Evolutionary conservation across 345 rosid species (phyloP).

Genomic region (Moringa oleifera): DNA sequence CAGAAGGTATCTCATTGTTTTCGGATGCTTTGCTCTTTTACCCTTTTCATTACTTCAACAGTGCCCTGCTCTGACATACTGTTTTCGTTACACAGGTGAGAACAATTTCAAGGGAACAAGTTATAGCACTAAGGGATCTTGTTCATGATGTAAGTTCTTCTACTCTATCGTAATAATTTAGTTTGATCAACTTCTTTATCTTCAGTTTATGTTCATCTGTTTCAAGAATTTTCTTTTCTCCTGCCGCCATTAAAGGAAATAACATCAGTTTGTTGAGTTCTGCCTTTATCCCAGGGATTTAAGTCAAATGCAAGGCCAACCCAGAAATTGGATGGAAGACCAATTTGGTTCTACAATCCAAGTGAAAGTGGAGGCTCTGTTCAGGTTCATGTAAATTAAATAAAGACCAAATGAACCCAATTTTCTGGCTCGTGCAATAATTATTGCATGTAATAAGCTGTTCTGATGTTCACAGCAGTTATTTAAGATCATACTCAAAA

Average conservation of each 20-base stretch:
- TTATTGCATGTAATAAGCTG: no score
- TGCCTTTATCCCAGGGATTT: constrained; percentile 37
- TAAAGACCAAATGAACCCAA: no score
- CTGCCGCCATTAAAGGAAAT: no score
- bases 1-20: constrained; percentile 33
- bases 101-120: constrained; percentile 62
- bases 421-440: no score
- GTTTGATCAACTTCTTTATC: not conserved
- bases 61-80: not conserved
- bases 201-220: not conserved
- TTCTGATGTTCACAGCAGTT: no score
- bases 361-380: not conserved
- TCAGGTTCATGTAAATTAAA: not conserved
- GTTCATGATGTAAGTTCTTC: constrained; percentile 60
- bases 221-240: no score
- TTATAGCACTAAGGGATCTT: constrained; percentile 33
- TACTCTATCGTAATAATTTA: not conserved
- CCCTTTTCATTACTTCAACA: not conserved
- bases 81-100: constrained; percentile 35
- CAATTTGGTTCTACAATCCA: constrained; percentile 35
- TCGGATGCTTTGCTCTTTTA: no score
- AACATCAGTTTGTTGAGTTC: not conserved
- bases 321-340: constrained; percentile 41
- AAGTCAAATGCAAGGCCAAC: constrained; percentile 62
- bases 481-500: no score